Percentiles rank a stretch among this genome's conserved stretches.
Evolutionary conservation across 208 protist species (phyloP).

Genomic region (Crithidia expoeki): DNA sequence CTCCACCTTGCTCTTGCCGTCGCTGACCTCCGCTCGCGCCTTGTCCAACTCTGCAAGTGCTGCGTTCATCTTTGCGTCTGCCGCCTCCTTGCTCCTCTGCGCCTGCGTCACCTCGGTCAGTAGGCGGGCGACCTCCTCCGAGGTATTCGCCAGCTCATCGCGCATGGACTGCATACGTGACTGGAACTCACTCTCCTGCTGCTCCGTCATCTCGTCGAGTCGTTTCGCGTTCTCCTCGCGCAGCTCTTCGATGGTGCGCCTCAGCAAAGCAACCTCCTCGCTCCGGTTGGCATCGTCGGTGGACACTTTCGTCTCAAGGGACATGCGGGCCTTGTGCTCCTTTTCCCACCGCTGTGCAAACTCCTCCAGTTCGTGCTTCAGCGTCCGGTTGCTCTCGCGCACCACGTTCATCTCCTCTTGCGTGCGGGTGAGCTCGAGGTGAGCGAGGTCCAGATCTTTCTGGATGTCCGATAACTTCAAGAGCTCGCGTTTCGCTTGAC

Average conservation of each 20-base stretch:
- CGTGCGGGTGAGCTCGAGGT: constrained; percentile 72
- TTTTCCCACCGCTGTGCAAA: constrained; percentile 49
- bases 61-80: constrained; percentile 24
- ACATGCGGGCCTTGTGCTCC: constrained; percentile 55
- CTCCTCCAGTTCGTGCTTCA: constrained; percentile 64
- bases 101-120: constrained; percentile 32
- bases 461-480: constrained; percentile 76
- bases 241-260: constrained; percentile 64
- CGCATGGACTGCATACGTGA: constrained; percentile 61
- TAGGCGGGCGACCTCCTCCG: constrained; percentile 39
- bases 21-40: constrained; percentile 16
- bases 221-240: constrained; percentile 55
- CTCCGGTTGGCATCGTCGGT: constrained; percentile 29
- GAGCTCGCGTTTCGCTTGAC: constrained; percentile 77
- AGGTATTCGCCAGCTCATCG: constrained; percentile 50
- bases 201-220: constrained; percentile 58
- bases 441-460: constrained; percentile 77
- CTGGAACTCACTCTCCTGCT: constrained; percentile 63
- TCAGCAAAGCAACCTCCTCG: constrained; percentile 73
- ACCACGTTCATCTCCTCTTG: constrained; percentile 71
- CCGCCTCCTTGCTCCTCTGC: constrained; percentile 29
- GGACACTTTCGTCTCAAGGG: constrained; percentile 43
- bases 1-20: constrained; percentile 20
- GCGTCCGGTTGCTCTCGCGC: constrained; percentile 41
- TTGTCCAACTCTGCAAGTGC: constrained; percentile 29